A percentile compares a stretch with the other conserved stretches of the same genome.
Conservation (phyloP, 2,329 filamentous ascomycete species). For the Zalaria sp. region DNA sequence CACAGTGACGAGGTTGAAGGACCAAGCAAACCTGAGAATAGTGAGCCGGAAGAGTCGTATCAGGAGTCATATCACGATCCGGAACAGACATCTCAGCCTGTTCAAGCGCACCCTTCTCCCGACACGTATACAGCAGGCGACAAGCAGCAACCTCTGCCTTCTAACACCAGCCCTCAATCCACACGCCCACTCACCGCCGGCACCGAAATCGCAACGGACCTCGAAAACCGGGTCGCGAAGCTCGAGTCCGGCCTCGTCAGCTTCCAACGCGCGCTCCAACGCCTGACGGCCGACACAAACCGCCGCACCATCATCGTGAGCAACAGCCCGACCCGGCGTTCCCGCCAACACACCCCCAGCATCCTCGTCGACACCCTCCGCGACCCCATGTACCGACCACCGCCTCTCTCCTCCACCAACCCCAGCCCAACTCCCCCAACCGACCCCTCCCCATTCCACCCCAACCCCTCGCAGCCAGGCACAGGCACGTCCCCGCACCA, state of each 20-base stretch:
- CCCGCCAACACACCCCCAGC: constrained; percentile 15
- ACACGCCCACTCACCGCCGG: constrained; percentile 2
- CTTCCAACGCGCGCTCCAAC: constrained; percentile 18
- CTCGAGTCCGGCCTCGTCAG: constrained; percentile 18
- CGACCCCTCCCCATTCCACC: constrained; percentile 2
- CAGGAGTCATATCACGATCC: no score
- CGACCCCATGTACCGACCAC: constrained; percentile 10
- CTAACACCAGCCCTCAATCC: no score
- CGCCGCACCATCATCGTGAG: constrained; percentile 16
- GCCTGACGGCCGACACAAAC: constrained; percentile 16
- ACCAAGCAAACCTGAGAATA: neutral
- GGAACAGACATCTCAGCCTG: no score
- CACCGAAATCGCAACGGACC: constrained; percentile 11
- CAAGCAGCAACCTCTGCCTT: no score
- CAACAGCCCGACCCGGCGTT: constrained; percentile 4
- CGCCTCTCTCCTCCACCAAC: constrained; percentile 2
- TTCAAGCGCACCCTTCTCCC: no score
- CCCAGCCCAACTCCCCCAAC: constrained; percentile 4
- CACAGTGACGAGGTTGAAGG: neutral
- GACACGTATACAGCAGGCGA: no score
- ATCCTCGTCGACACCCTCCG: constrained; percentile 18
- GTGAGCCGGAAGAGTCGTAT: neutral
- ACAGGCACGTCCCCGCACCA: neutral
- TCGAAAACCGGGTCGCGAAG: constrained; percentile 20
- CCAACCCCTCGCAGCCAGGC: neutral